These are phyloP conservation scores for Xerocomellus chrysenteron DNA, from an alignment of 768 basidiomycete species.

Conservation along the genomic window DNA sequence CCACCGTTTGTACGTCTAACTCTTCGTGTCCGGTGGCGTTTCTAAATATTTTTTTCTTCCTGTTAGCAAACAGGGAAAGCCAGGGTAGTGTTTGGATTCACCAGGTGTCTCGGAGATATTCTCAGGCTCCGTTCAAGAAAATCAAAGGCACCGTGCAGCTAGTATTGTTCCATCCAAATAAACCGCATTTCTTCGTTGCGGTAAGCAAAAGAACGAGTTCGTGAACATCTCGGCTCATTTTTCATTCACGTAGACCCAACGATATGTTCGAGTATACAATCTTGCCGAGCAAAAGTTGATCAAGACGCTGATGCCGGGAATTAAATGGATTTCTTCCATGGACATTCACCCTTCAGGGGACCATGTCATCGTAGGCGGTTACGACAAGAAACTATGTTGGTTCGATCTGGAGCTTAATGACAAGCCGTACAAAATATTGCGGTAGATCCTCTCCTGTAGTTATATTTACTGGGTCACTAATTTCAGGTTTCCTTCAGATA, in stretches of 20 bases:
- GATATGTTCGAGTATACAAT: constrained; percentile 94
- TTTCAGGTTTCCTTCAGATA: constrained; percentile 53
- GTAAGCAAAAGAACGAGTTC: constrained; percentile 47
- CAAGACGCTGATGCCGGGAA: constrained; percentile 93
- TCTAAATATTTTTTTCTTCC: constrained; percentile 5
- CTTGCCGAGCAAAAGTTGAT: constrained; percentile 89
- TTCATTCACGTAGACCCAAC: constrained; percentile 70
- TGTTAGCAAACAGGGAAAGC: constrained; percentile 58
- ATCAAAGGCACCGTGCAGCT: constrained; percentile 87
- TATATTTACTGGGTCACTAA: constrained; percentile 9
- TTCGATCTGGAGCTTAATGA: constrained; percentile 96
- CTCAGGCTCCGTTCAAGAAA: constrained; percentile 97
- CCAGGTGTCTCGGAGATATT: constrained; percentile 89
- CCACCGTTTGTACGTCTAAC: constrained; percentile 81
- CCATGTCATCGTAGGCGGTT: constrained; percentile 95
- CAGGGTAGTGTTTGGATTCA: constrained; percentile 94
- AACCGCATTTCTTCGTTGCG: constrained; percentile 97
- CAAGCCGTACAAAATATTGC: constrained; percentile 94
- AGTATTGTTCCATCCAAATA: constrained; percentile 91
- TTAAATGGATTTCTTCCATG: constrained; percentile 97
- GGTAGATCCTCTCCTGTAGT: constrained; percentile 44
- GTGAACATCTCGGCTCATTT: constrained; percentile 12
- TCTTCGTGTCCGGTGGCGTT: constrained; percentile 4
- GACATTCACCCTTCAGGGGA: constrained; percentile 96
- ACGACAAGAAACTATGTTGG: constrained; percentile 98